Evolutionary conservation across 768 basidiomycete species (phyloP), one percentile per base, ranked within the genome.

Genomic region (Suillus subaureus): DNA sequence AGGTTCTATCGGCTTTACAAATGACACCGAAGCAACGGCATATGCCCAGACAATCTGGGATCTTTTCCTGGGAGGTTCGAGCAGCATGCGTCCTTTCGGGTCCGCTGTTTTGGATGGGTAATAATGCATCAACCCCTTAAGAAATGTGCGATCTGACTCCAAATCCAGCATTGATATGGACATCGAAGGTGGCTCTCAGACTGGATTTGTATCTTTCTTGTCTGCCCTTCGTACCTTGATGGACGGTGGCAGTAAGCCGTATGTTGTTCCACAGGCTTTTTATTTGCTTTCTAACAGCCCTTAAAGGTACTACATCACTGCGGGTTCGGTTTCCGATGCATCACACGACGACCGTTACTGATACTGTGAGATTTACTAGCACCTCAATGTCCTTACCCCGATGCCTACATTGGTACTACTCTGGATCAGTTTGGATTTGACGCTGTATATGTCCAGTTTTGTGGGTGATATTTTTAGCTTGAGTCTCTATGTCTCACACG

Each of bases 91-190:
- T 65, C 91, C 91, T 0, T 93, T 93, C 69, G 91, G 91, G 31
- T 75, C 69, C 65, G 91, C 90, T 3, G 82, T 91, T 60, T 80
- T 93, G 31, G 91, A 92, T 69, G 91, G 91, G 89, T 90, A 51
- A 18, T 73, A 63, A 68, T 61, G 15, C 52, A 42, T 6, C 51
- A 39, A 26, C 13, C 11, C 33, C 8, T 15, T 26, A 5, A 39
- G 15, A 39, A 56, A 39, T 26, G 37, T 58, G 9, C 23, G 37
- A 58, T 58, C 37, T 58, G 16, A 58, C 56, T 26, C 0, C 21
- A 51, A 6, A 37, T 65, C n/a, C 8, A 75, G 74, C 42, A 65
- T 84, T 60, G 84, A 85, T 66, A 73, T 85, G 64, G 84, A 85
- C 68, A 81, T 85, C 63, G 84, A 85, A 72, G 81, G 82, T 13